Evolutionary conservation across 2,329 filamentous ascomycete genomes (phyloP).

Genomic region (Alternaria triticimaculans): DNA sequence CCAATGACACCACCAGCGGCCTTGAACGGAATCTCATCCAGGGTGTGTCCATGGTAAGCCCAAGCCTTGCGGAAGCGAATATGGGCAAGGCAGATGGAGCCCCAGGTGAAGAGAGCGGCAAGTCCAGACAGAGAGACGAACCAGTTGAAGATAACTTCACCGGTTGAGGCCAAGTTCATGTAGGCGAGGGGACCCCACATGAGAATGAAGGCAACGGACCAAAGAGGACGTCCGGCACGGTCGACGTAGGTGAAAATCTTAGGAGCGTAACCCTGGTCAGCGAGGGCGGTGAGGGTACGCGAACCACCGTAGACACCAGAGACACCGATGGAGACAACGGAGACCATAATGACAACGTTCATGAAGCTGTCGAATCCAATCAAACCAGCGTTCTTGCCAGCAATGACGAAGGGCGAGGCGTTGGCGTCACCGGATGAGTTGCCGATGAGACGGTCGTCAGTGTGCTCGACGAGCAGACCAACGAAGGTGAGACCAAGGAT

Average conservation of each 20-base stretch:
- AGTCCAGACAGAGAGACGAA: conserved; percentile 76
- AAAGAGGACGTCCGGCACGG: conserved; percentile 78
- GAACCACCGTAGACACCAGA: conserved; percentile 65
- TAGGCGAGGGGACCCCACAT: conserved; percentile 76
- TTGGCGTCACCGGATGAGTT: conserved; percentile 41
- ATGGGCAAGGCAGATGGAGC: conserved; percentile 85
- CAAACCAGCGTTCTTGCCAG: conserved; percentile 67
- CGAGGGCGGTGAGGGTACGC: conserved; percentile 63
- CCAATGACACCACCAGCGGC: conserved; percentile 51
- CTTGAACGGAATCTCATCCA: conserved; percentile 56
- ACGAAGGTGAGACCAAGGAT: conserved; percentile 53
- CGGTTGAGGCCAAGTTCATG: conserved; percentile 60
- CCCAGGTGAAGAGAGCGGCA: conserved; percentile 80
- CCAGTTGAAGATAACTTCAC: conserved; percentile 72
- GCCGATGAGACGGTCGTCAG: conserved; percentile 45
- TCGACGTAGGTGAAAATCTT: conserved; percentile 80
- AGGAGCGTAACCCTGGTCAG: conserved; percentile 70
- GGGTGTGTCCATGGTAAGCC: conserved; percentile 46
- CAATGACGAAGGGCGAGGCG: conserved; percentile 71
- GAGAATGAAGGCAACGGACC: conserved; percentile 73
- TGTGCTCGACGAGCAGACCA: conserved; percentile 51
- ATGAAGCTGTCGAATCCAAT: conserved; percentile 67
- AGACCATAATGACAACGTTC: conserved; percentile 70
- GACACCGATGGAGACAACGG: conserved; percentile 66
- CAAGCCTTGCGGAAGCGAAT: conserved; percentile 79